Percentiles rank a stretch among this genome's conserved stretches.
Evolutionary conservation across 495 filamentous ascomycete species (phyloP).

Genomic region (Neurospora tetraspora): DNA sequence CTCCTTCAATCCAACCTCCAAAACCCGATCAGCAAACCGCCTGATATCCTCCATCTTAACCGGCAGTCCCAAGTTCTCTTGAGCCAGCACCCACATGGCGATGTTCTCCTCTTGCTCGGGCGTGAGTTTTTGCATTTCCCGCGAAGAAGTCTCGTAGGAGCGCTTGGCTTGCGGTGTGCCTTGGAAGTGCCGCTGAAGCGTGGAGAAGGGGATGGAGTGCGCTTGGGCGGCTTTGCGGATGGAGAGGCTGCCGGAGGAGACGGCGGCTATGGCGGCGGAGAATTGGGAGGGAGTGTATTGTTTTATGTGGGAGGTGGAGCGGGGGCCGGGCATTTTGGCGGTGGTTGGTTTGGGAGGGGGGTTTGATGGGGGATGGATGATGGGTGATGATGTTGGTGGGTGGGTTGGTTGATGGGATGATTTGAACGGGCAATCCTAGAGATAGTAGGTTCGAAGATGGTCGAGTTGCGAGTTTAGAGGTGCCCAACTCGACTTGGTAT

Average conservation of each 20-base stretch:
- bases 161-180: neutral
- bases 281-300: neutral
- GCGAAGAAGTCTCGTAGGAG: neutral
- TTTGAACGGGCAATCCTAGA: neutral
- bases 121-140: neutral
- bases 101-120: neutral
- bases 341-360: neutral
- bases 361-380: neutral
- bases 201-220: neutral
- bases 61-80: conserved; percentile 35
- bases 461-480: neutral
- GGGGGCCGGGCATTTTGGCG: neutral
- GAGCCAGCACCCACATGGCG: conserved; percentile 22
- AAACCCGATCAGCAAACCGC: conserved; percentile 23
- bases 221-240: neutral
- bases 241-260: neutral
- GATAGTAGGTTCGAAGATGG: neutral
- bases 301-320: neutral
- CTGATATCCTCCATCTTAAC: conserved; percentile 27
- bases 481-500: neutral
- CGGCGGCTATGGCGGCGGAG: neutral
- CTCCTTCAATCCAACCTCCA: neutral
- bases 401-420: neutral
- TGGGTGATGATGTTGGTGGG: neutral
- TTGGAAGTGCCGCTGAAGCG: neutral